These are phyloP conservation scores for Monascus purpureus DNA, from an alignment of 495 filamentous ascomycete species.

Conservation along the genomic window DNA sequence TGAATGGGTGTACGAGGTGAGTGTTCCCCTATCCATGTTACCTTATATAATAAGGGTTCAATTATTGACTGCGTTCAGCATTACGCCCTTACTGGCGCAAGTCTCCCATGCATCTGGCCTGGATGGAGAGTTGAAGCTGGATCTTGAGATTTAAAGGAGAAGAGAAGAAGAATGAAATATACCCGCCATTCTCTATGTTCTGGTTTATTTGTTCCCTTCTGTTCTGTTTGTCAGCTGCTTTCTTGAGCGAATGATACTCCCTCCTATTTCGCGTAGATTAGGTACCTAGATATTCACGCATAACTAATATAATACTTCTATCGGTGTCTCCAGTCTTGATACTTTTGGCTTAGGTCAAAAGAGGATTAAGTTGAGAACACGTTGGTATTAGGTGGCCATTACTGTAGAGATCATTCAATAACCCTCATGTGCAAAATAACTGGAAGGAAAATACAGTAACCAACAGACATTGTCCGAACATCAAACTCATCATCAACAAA, in stretches of 20 bases:
- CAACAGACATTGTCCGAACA: background rate
- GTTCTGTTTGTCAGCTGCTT: no score
- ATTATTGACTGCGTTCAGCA: slow-evolving; percentile 43
- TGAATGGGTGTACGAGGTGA: slow-evolving; percentile 47
- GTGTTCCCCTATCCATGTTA: slow-evolving; percentile 1
- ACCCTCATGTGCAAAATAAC: background rate
- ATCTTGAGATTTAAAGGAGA: no score
- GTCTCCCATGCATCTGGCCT: slow-evolving; percentile 68
- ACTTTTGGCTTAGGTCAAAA: no score
- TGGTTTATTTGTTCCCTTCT: no score
- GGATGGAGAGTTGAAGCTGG: slow-evolving; percentile 56
- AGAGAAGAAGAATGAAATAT: slow-evolving; percentile 1
- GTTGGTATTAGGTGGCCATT: no score
- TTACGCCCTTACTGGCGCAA: slow-evolving; percentile 83
- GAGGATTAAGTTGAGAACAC: no score
- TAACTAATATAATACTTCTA: no score
- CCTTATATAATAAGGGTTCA: no score
- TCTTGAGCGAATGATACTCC: no score
- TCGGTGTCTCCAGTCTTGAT: no score
- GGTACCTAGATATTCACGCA: no score
- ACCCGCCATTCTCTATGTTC: slow-evolving; percentile 1
- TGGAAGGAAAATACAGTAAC: background rate
- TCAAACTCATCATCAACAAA: background rate
- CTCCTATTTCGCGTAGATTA: no score
- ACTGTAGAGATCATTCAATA: background rate